phyloP scores from a whole-genome alignment of 441 rosid species.

The Pelargonium hybrid region DNA sequence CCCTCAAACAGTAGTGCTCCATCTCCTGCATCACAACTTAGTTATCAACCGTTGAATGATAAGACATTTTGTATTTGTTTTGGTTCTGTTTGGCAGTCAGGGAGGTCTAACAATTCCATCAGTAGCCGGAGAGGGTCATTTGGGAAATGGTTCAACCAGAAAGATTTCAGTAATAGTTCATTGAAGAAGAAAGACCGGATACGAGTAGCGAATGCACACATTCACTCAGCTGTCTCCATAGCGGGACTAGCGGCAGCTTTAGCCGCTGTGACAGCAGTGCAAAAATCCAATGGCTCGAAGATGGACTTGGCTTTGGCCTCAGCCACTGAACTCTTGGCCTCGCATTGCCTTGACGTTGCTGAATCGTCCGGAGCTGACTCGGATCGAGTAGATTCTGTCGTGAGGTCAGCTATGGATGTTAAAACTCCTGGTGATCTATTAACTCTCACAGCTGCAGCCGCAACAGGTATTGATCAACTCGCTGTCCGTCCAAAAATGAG shows the following conservation, averaged over 20 bases:
- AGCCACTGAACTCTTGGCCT: slow-evolving; percentile 80
- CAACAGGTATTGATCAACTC: slow-evolving; percentile 44
- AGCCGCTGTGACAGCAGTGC: slow-evolving; percentile 61
- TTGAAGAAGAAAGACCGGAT: slow-evolving; percentile 67
- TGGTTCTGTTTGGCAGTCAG: too few species aligned
- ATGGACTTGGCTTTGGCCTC: slow-evolving; percentile 72
- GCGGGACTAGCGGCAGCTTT: slow-evolving; percentile 85
- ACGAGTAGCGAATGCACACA: slow-evolving; percentile 58
- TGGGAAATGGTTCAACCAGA: too few species aligned
- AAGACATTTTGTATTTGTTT: too few species aligned
- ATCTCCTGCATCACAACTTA: too few species aligned
- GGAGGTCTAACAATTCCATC: slow-evolving; percentile 18
- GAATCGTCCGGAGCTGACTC: slow-evolving; percentile 71
- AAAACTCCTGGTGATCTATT: slow-evolving; percentile 66
- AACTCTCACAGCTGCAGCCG: slow-evolving; percentile 91
- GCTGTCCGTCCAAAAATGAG: too few species aligned
- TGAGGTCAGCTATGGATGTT: slow-evolving; percentile 75
- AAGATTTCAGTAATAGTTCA: slow-evolving; percentile 1
- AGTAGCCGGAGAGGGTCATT: too few species aligned
- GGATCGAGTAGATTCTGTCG: slow-evolving; percentile 52
- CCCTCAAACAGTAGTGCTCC: too few species aligned
- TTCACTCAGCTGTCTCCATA: slow-evolving; percentile 68
- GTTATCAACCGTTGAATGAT: too few species aligned
- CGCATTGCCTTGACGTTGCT: slow-evolving; percentile 81
- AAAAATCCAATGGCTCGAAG: slow-evolving; percentile 35